Conservation (phyloP, 1,284 basidiomycete genomes). For the Pterula multifida region DNA sequence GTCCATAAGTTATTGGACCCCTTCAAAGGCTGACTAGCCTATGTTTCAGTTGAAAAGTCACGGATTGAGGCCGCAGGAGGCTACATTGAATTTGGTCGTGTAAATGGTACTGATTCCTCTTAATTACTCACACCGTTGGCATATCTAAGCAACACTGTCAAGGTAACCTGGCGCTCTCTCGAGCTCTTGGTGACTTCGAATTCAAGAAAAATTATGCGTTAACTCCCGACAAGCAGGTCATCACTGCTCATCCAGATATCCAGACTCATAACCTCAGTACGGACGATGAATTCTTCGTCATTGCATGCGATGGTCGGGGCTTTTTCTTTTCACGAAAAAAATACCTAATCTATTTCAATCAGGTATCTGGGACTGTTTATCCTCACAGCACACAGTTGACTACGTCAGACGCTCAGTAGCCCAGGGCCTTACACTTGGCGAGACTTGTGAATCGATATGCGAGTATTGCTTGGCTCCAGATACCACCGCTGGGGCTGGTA, state of each 20-base stretch:
- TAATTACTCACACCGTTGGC: slow-evolving; percentile 3
- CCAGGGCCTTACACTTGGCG: slow-evolving; percentile 66
- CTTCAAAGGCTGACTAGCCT: slow-evolving; percentile 8
- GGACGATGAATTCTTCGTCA: slow-evolving; percentile 92
- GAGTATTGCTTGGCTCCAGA: slow-evolving; percentile 92
- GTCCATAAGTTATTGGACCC: slow-evolving; percentile 16
- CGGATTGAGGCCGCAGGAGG: slow-evolving; percentile 93
- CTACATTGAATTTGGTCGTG: slow-evolving; percentile 93
- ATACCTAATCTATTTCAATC: slow-evolving; percentile 10
- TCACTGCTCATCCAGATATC: slow-evolving; percentile 93
- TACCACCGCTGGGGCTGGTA: slow-evolving; percentile 80
- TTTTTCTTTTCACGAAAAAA: slow-evolving; percentile 3
- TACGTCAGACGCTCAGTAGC: slow-evolving; percentile 79
- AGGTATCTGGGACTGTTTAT: slow-evolving; percentile 99
- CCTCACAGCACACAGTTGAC: slow-evolving; percentile 89
- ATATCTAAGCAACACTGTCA: slow-evolving; percentile 6
- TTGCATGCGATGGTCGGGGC: slow-evolving; percentile 88
- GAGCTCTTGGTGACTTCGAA: slow-evolving; percentile 96
- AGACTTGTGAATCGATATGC: slow-evolving; percentile 87
- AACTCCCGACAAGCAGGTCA: slow-evolving; percentile 84
- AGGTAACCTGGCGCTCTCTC: slow-evolving; percentile 94
- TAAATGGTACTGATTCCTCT: slow-evolving; percentile 64
- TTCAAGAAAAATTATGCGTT: slow-evolving; percentile 92
- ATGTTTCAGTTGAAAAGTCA: slow-evolving; percentile 66
- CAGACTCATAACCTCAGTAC: slow-evolving; percentile 68